These are phyloP conservation scores for Xylaria venustula DNA, from an alignment of 495 filamentous ascomycete genomes.

Conservation along the genomic window DNA sequence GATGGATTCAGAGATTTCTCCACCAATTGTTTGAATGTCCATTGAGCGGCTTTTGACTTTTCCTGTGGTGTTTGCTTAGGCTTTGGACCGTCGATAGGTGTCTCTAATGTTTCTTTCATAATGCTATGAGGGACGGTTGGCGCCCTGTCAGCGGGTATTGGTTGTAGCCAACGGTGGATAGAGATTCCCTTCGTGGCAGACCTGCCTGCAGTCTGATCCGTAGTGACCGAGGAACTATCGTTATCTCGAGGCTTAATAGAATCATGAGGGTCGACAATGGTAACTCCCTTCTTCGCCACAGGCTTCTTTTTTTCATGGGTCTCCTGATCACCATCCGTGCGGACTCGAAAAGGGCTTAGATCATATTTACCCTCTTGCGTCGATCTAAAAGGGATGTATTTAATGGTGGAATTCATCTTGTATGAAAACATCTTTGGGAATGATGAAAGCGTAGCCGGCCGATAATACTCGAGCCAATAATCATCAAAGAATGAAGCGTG, in stretches of 20 bases:
- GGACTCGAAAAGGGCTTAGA: slow-evolving; percentile 78
- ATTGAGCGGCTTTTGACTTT: slow-evolving; percentile 72
- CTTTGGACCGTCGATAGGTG: slow-evolving; percentile 19
- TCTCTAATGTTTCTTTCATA: slow-evolving; percentile 43
- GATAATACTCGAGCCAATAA: slow-evolving; percentile 98
- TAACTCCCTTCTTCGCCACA: slow-evolving; percentile 57
- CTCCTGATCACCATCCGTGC: slow-evolving; percentile 51
- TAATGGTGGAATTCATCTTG: slow-evolving; percentile 82
- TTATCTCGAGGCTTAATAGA: slow-evolving; percentile 30
- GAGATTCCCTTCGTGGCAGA: slow-evolving; percentile 37
- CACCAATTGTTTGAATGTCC: slow-evolving; percentile 84
- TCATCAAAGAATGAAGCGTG: slow-evolving; percentile 77
- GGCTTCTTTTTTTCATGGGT: slow-evolving; percentile 48
- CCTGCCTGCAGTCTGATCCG: slow-evolving; percentile 38
- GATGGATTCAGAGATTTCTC: slow-evolving; percentile 75
- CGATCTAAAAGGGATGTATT: slow-evolving; percentile 72
- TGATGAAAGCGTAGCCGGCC: slow-evolving; percentile 78
- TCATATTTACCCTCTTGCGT: slow-evolving; percentile 72
- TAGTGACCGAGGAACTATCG: slow-evolving; percentile 37
- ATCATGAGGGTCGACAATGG: slow-evolving; percentile 56
- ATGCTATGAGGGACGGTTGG: slow-evolving; percentile 41
- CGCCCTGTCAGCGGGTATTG: slow-evolving; percentile 35
- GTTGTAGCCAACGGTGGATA: slow-evolving; percentile 55
- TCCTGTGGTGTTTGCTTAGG: slow-evolving; percentile 48
- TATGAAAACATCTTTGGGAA: slow-evolving; percentile 86